These are phyloP conservation scores for Sequoia sempervirens DNA, from an alignment of 75 land plant species.

Conservation along the genomic window DNA sequence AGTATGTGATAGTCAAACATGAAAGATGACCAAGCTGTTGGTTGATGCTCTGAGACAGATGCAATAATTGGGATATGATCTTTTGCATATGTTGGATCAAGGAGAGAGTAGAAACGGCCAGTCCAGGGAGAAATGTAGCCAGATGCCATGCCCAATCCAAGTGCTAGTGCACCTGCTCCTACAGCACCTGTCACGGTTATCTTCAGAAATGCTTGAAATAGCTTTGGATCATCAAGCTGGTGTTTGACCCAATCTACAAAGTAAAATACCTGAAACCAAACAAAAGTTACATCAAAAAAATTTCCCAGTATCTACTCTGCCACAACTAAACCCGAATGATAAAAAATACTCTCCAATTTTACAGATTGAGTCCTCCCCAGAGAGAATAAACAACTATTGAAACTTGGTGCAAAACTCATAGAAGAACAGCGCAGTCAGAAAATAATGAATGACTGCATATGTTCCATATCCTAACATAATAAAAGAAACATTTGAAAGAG, in stretches of 20 bases:
- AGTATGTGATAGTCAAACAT: conserved; percentile 99
- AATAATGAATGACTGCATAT: background rate
- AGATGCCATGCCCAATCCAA: conserved; percentile 87
- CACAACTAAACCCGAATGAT: background rate
- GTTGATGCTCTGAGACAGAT: conserved; percentile 99
- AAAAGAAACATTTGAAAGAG: background rate
- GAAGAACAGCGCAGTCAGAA: background rate
- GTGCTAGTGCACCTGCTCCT: conserved; percentile 68
- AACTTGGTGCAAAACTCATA: background rate
- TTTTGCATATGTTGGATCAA: conserved; percentile 99
- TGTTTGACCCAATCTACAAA: conserved; percentile 85
- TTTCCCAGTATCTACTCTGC: background rate
- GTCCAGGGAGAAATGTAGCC: conserved; percentile 99
- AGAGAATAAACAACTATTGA: background rate
- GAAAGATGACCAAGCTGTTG: conserved; percentile 99
- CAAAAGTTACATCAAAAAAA: background rate
- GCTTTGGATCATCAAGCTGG: conserved; percentile 71
- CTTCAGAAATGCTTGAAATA: conserved; percentile 79
- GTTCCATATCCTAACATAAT: background rate
- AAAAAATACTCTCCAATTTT: background rate
- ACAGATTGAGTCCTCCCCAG: background rate
- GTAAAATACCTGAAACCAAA: conserved; percentile 80
- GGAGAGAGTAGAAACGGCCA: conserved; percentile 95
- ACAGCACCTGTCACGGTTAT: conserved; percentile 68
- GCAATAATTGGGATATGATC: conserved; percentile 99